Conservation (phyloP, 1,284 basidiomycete genomes). For the Vanrija humicola region DNA sequence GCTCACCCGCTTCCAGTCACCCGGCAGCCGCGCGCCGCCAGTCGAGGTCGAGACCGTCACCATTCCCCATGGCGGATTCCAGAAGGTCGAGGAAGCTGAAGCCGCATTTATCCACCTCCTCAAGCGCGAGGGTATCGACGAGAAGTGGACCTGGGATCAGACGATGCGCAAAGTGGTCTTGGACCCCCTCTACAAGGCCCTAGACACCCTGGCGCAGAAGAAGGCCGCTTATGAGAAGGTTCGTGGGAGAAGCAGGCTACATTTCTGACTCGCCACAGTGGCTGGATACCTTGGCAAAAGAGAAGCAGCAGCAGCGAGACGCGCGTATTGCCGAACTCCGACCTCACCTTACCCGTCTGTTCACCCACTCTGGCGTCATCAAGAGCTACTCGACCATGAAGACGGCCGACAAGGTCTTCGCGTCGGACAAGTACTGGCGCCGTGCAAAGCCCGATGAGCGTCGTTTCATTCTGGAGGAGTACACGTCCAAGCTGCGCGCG, state of each 20-base stretch:
- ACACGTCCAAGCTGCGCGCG: slow-evolving; percentile 73
- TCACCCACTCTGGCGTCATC: slow-evolving; percentile 75
- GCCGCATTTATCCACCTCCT: slow-evolving; percentile 88
- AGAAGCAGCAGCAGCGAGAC: slow-evolving; percentile 74
- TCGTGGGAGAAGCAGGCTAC: slow-evolving; percentile 17
- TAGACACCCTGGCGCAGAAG: slow-evolving; percentile 90
- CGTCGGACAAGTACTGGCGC: slow-evolving; percentile 81
- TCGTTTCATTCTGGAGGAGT: slow-evolving; percentile 81
- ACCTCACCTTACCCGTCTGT: slow-evolving; percentile 75
- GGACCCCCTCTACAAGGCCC: slow-evolving; percentile 92
- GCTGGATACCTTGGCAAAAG: slow-evolving; percentile 52
- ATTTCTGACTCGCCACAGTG: slow-evolving; percentile 54
- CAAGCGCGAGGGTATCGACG: slow-evolving; percentile 80
- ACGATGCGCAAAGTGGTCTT: slow-evolving; percentile 97
- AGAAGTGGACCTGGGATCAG: slow-evolving; percentile 95
- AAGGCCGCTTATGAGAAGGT: slow-evolving; percentile 91
- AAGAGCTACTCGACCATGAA: slow-evolving; percentile 83
- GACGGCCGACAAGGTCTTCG: slow-evolving; percentile 76
- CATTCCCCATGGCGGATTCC: slow-evolving; percentile 82
- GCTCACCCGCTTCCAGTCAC: slow-evolving; percentile 2
- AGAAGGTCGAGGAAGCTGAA: slow-evolving; percentile 82
- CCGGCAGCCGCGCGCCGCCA: slow-evolving; percentile 2
- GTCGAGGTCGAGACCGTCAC: slow-evolving; percentile 44
- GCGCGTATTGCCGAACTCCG: slow-evolving; percentile 73
- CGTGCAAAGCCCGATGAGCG: slow-evolving; percentile 79